Base-by-base conservation (phyloP, 495 filamentous ascomycete species). In the Podospora conica region DNA sequence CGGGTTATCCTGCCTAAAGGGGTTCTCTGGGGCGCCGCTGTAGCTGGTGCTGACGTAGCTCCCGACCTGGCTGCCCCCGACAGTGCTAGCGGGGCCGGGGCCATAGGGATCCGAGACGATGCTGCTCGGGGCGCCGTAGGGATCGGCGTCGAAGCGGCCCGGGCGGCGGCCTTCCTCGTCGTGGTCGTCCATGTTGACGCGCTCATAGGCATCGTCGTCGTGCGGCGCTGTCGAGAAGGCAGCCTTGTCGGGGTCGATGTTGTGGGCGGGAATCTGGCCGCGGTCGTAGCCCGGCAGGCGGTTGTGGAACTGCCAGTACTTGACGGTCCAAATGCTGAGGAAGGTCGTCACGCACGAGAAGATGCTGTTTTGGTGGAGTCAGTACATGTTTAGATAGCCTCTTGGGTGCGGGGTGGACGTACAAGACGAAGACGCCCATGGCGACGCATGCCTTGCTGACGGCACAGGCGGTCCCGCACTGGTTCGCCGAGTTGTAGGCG, bases 401-500 rank as follows among this genome's bases (percentile, higher is more conserved):
- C 53, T 40, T 48, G 53, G 25, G 40, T 48, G 18, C 21, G 29
- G 3, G 27, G 25, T 56, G 48, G 23, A 81, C 87, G 55, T 84
- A 96, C 93, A 87, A 91, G 75, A 96, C 86, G 33, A 96, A 83
- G 33, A 95, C 86, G 1, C 87, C 91, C 22, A 96, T 78, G 18
- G 86, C 91, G n/a, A 91, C 88, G 15, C 88, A 87, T 15, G 87
- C 89, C 61, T 90, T 89, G 81, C 90, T 93, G 58, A 93, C 73
- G 20, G 80, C 81, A 77, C 94, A 97, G 58, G 70, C 84, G 15
- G 78, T 74, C 3, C 77, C 78, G 72, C 83, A 85, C 3, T 75
- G 71, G 64, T 78, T 78, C 31, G 77, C 78, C 1, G 81, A 78
- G 70, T 86, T 83, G 63, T 80, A 98, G 1, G 85, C 82, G 1